phyloP scores from a whole-genome alignment of 768 basidiomycete genomes.

The Hypsizygus marmoreus region DNA sequence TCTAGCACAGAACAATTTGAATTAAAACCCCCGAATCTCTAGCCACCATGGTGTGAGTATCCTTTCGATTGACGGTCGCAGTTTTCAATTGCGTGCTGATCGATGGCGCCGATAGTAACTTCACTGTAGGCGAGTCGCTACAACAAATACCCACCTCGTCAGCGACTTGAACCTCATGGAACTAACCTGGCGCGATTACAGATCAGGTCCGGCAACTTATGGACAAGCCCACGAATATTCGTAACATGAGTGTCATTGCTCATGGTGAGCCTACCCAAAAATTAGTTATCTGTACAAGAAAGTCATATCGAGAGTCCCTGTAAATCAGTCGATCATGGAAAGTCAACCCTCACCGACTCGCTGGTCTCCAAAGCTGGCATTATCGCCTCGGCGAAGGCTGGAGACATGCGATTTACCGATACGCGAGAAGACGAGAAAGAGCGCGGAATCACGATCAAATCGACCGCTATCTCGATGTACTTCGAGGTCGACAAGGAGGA shows the following conservation, averaged over 20 bases:
- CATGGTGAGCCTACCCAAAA: constrained; percentile 60
- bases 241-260: constrained; percentile 94
- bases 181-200: constrained; percentile 28
- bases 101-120: constrained; percentile 62
- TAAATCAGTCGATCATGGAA: constrained; percentile 93
- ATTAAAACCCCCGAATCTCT: constrained; percentile 35
- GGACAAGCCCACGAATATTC: constrained; percentile 90
- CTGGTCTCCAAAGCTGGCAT: constrained; percentile 99
- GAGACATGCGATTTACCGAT: constrained; percentile 96
- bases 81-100: constrained; percentile 27
- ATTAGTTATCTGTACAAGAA: constrained; percentile 1
- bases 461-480: constrained; percentile 99
- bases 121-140: constrained; percentile 74
- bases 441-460: constrained; percentile 99
- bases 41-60: constrained; percentile 82
- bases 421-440: constrained; percentile 98
- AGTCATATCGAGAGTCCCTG: constrained; percentile 13
- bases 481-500: constrained; percentile 95
- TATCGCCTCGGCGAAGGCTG: constrained; percentile 92
- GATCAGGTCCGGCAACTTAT: constrained; percentile 88
- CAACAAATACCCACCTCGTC: constrained; percentile 4
- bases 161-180: constrained; percentile 1
- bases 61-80: constrained; percentile 9
- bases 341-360: constrained; percentile 98
- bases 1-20: constrained; percentile 19